phyloP scores from a whole-genome alignment of 768 basidiomycete species.

The Mycena rebaudengoi region DNA sequence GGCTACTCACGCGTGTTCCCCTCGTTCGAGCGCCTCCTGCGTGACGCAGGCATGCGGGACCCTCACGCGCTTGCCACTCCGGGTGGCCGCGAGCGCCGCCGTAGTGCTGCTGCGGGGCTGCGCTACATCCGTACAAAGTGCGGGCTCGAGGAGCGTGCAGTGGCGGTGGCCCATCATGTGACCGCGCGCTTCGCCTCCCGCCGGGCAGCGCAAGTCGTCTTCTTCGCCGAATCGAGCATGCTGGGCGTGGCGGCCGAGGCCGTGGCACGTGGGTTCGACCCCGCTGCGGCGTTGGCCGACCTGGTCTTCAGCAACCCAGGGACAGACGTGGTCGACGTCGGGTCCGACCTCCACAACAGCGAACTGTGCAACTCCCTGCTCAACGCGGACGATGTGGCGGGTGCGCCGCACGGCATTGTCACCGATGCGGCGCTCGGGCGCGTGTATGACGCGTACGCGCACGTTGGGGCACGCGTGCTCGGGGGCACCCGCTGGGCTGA shows the following conservation, averaged over 20 bases:
- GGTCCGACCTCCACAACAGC: neutral
- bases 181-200: neutral
- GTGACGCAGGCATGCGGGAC: neutral
- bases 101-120: neutral
- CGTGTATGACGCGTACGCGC: constrained; percentile 16
- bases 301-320: neutral
- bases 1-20: neutral
- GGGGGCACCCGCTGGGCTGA: constrained; percentile 6
- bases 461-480: neutral
- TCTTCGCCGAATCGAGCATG: neutral
- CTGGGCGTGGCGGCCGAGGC: neutral
- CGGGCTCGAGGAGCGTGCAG: neutral
- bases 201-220: neutral
- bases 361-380: neutral
- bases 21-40: neutral
- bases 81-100: neutral
- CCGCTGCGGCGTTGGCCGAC: neutral
- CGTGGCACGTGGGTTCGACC: neutral
- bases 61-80: neutral
- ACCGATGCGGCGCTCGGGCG: constrained; percentile 8
- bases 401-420: neutral
- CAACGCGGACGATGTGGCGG: neutral
- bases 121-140: neutral
- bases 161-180: neutral
- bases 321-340: neutral